phyloP scores from a whole-genome alignment of 495 filamentous ascomycete genomes.

The Penicillium paxilli region DNA sequence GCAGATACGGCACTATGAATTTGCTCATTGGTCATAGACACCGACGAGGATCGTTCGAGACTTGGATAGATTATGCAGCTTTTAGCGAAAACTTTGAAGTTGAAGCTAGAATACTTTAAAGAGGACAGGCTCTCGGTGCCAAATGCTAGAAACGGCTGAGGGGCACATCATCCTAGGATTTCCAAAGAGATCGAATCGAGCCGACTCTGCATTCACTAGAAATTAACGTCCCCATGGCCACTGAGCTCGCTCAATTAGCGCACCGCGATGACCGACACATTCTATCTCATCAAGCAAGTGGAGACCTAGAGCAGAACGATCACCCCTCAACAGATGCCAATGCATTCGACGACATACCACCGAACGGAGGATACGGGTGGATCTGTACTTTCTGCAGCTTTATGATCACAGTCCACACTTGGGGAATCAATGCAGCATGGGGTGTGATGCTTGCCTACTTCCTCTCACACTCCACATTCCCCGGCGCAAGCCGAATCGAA shows the following conservation, averaged over 20 bases:
- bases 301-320: not conserved
- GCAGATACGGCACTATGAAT: not conserved
- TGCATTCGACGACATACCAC: slow-evolving; percentile 5
- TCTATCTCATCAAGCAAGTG: not conserved
- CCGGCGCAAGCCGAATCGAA: slow-evolving; percentile 4
- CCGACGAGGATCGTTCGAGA: not conserved
- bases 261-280: not conserved
- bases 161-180: too few relatives aligned
- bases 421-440: slow-evolving; percentile 36
- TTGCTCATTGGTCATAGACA: not conserved
- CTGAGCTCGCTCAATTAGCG: not conserved
- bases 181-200: too few relatives aligned
- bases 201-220: too few relatives aligned
- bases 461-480: slow-evolving; percentile 4
- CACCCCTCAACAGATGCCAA: not conserved
- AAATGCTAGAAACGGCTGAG: too few relatives aligned
- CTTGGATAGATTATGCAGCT: not conserved
- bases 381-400: slow-evolving; percentile 34
- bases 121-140: too few relatives aligned
- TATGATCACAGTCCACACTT: slow-evolving; percentile 40
- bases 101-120: too few relatives aligned
- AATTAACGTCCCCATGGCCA: not conserved
- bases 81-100: too few relatives aligned
- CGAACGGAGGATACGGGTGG: slow-evolving; percentile 48
- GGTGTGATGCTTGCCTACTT: slow-evolving; percentile 14